Evolutionary conservation across 495 filamentous ascomycete genomes (phyloP).

Genomic region (Entonaema liquescens): DNA sequence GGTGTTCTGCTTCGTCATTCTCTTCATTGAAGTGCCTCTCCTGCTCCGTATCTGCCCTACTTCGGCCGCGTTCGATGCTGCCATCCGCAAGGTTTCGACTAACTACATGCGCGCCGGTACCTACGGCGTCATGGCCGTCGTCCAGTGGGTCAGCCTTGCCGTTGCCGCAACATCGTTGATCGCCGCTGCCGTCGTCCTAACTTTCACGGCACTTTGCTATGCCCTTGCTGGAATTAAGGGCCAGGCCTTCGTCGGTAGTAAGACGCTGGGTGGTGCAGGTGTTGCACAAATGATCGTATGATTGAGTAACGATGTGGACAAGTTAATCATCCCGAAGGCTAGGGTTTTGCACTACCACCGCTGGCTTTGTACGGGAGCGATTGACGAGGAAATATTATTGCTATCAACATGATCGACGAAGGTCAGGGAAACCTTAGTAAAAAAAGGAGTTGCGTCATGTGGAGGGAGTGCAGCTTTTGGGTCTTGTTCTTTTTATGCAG

Average conservation of each 20-base stretch:
- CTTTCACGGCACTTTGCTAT: slow-evolving; percentile 83
- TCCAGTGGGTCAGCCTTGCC: slow-evolving; percentile 84
- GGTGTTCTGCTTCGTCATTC: slow-evolving; percentile 79
- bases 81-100: slow-evolving; percentile 90
- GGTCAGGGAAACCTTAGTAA: neutral
- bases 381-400: slow-evolving; percentile 7
- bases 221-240: slow-evolving; percentile 83
- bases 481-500: slow-evolving; percentile 19
- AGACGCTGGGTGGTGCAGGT: slow-evolving; percentile 93
- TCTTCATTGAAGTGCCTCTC: slow-evolving; percentile 97
- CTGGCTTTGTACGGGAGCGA: slow-evolving; percentile 6
- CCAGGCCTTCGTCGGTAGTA: slow-evolving; percentile 94
- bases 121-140: slow-evolving; percentile 79
- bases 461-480: slow-evolving; percentile 17
- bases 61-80: slow-evolving; percentile 83
- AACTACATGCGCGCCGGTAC: slow-evolving; percentile 97
- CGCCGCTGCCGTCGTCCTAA: slow-evolving; percentile 83
- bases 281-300: slow-evolving; percentile 99
- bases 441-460: slow-evolving; percentile 25
- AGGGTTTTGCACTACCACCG: neutral
- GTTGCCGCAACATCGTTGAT: slow-evolving; percentile 73
- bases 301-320: slow-evolving; percentile 29
- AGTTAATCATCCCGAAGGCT: slow-evolving; percentile 1
- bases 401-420: slow-evolving; percentile 26
- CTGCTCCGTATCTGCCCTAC: slow-evolving; percentile 98